A percentile compares a stretch with the other conserved stretches of the same genome.
phyloP scores from a whole-genome alignment of 2,329 filamentous ascomycete genomes.

The Ascochyta koolunga region DNA sequence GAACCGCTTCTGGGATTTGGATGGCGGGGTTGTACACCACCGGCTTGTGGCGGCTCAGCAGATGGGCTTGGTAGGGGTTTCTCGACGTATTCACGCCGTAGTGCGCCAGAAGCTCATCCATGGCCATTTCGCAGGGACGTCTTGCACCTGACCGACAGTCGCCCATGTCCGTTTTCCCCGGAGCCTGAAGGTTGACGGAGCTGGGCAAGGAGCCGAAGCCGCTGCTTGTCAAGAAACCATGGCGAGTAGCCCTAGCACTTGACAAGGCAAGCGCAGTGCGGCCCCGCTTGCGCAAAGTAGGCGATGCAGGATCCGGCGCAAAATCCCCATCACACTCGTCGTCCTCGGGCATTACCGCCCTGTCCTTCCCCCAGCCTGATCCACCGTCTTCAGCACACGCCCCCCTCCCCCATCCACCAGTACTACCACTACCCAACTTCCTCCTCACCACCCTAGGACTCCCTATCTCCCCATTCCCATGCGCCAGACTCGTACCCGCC shows the following conservation, averaged over 20 bases:
- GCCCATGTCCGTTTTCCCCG: background rate
- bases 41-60: slow-evolving; percentile 17
- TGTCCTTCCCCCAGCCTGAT: no score
- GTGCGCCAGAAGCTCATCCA: slow-evolving; percentile 4
- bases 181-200: background rate
- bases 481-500: slow-evolving; percentile 23
- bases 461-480: slow-evolving; percentile 36
- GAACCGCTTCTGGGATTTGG: slow-evolving; percentile 9
- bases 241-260: background rate
- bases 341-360: no score
- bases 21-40: slow-evolving; percentile 13
- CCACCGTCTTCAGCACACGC: background rate
- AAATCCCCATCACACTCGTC: slow-evolving; percentile 14
- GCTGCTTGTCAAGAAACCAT: background rate
- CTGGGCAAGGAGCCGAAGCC: background rate
- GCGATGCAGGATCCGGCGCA: slow-evolving; percentile 8
- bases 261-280: background rate
- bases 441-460: slow-evolving; percentile 8
- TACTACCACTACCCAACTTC: no score
- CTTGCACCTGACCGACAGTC: background rate
- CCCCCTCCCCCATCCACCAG: background rate
- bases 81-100: slow-evolving; percentile 9
- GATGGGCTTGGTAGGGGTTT: slow-evolving; percentile 17
- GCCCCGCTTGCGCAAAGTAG: slow-evolving; percentile 8
- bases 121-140: slow-evolving; percentile 3